phyloP scores from a whole-genome alignment of 371 early-diverging fungal species.

The Mortierella sp. region DNA sequence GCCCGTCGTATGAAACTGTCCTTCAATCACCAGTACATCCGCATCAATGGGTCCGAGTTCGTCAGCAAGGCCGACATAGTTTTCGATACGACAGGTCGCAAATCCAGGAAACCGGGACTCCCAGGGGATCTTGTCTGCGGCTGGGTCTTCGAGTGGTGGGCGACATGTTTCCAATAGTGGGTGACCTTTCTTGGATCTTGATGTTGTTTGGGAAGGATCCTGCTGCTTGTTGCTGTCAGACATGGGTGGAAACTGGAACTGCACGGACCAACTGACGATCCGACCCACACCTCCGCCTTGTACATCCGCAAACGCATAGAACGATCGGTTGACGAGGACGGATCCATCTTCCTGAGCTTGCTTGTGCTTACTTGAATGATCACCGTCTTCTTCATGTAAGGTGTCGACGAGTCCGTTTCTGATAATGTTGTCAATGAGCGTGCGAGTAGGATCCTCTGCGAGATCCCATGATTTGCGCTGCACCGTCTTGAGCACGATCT shows the following conservation, averaged over 20 bases:
- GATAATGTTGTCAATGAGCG: conserved; percentile 31
- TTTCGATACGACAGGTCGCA: conserved; percentile 35
- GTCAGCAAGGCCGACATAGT: conserved; percentile 48
- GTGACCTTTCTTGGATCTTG: background rate
- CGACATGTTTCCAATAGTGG: conserved; percentile 23
- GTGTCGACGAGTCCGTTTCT: conserved; percentile 39
- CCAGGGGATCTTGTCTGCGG: conserved; percentile 22
- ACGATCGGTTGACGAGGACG: conserved; percentile 7
- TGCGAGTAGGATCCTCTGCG: conserved; percentile 1
- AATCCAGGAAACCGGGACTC: conserved; percentile 39
- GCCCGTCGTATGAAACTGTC: conserved; percentile 46
- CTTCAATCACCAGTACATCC: conserved; percentile 32
- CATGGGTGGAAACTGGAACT: conserved; percentile 2
- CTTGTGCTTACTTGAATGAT: too few relatives aligned
- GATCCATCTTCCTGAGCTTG: background rate
- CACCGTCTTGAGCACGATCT: conserved; percentile 10
- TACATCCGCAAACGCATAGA: conserved; percentile 38
- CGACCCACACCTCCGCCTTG: conserved; percentile 38
- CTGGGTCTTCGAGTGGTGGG: conserved; percentile 28
- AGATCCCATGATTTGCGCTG: conserved; percentile 23
- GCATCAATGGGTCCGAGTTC: conserved; percentile 17
- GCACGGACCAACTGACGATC: conserved; percentile 32
- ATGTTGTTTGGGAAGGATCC: background rate
- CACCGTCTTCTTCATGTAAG: background rate
- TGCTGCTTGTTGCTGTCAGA: background rate